phyloP scores from a whole-genome alignment of 2,329 filamentous ascomycete genomes.

The Pseudogymnoascus sp. region DNA sequence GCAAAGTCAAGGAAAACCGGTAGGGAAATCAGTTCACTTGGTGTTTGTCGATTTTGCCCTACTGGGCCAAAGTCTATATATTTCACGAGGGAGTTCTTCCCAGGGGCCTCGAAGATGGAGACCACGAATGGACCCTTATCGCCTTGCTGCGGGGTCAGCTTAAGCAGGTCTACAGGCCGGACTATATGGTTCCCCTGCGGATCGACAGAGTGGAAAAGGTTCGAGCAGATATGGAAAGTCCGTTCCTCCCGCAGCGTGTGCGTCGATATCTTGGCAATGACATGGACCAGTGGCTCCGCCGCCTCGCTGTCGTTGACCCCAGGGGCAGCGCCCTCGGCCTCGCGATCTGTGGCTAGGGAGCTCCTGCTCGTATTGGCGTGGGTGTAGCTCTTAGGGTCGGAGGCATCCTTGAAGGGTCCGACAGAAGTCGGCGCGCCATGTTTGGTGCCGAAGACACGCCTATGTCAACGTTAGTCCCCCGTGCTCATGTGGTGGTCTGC shows the following conservation, averaged over 20 bases:
- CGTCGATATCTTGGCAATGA: conserved; percentile 75
- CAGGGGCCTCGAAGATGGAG: conserved; percentile 72
- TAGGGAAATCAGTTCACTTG: conserved; percentile 42
- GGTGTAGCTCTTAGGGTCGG: conserved; percentile 9
- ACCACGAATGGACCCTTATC: conserved; percentile 67
- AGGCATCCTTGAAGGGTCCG: conserved; percentile 27
- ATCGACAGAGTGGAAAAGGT: conserved; percentile 61
- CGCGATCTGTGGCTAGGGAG: not conserved
- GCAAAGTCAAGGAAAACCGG: conserved; percentile 82
- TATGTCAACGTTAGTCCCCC: conserved; percentile 23
- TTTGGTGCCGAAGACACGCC: conserved; percentile 58
- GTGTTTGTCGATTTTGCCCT: not conserved
- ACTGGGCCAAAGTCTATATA: conserved; percentile 72
- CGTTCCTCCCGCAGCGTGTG: conserved; percentile 79
- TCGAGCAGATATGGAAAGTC: conserved; percentile 75
- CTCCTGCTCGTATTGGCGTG: not conserved
- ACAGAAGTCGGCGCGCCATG: conserved; percentile 26
- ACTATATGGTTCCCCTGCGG: conserved; percentile 68
- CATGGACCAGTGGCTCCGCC: conserved; percentile 28
- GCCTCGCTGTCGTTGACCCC: conserved; percentile 14
- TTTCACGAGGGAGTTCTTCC: conserved; percentile 61
- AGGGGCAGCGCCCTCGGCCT: not conserved
- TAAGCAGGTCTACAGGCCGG: conserved; percentile 69
- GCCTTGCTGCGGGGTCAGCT: conserved; percentile 57
- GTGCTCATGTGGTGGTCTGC: not conserved